phyloP scores from a whole-genome alignment of 305 asterid species.

The Fraxinus xanthoxyloides region DNA sequence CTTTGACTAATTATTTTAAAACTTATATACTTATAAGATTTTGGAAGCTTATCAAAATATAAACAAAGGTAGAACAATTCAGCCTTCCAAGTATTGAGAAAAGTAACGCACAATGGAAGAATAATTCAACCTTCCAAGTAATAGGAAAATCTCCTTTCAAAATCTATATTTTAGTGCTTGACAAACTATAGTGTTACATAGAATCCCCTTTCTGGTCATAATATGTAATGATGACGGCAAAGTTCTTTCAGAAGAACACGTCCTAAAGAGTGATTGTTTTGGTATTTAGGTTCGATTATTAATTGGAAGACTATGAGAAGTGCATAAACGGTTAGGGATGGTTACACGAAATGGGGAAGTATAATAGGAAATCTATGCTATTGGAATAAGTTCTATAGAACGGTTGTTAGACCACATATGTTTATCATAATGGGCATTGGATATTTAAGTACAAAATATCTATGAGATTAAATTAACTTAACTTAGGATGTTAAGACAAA shows the following conservation, averaged over 20 bases:
- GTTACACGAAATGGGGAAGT: not conserved
- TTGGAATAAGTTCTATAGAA: not conserved
- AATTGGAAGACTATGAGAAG: not conserved
- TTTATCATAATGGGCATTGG: not conserved
- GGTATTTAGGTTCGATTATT: not conserved
- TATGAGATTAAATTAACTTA: not conserved
- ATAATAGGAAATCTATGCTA: not conserved
- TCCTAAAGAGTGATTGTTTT: not conserved
- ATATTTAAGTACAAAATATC: not conserved
- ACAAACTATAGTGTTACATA: not conserved
- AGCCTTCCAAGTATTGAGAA: slow-evolving; percentile 10
- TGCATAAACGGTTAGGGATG: not conserved
- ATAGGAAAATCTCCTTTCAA: not conserved
- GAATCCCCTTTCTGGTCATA: not conserved
- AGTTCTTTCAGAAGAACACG: not conserved
- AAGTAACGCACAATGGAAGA: not conserved
- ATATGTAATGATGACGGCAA: not conserved
- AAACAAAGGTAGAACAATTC: not conserved
- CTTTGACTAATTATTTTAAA: not conserved
- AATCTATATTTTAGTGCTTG: not conserved
- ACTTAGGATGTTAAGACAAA: not conserved
- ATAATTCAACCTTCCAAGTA: slow-evolving; percentile 10
- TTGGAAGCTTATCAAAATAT: not conserved
- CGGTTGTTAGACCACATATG: not conserved
- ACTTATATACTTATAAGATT: not conserved